Base-by-base conservation (phyloP, 345 rosid genomes). In the Melaleuca quinquenervia region DNA sequence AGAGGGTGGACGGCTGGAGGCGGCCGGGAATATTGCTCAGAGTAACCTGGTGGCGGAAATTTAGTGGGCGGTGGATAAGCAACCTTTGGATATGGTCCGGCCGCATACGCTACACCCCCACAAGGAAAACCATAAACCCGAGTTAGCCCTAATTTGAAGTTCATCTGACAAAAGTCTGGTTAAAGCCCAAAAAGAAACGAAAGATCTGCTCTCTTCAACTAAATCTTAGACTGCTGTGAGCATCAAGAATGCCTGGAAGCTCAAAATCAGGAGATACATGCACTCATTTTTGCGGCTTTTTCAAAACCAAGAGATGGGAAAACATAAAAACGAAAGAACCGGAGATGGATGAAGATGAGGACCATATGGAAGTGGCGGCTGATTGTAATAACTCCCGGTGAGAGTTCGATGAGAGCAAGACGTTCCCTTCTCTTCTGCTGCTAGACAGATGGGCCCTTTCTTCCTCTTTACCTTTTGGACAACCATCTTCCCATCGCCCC, bases 341-440 rank as follows among this genome's bases (percentile, higher is more conserved):
- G 14, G 0, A 54, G 22, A 55, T 1, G 27, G 24, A 55, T 9
- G 60, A 55, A 22, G 27, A 22, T 11, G 1, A 55, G 60, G 21
- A 18, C 2, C 24, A 12, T 12, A 55, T 22, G 60, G 60, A 22
- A 12, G 60, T 12, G 6, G 60, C n/a, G 60, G n/a, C 5, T n/a
- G n/a, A 55, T 8, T 22, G 13, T 55, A 55, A 10, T 9, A 55
- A 55, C n/a, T 55, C 11, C 8, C 41, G 41, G 41, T 41, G 41
- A 41, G 41, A 41, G 41, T 41, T 22, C 60, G 60, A 54, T 26
- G 60, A 55, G 60, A 53, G 13, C 7, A 3, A 24, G 27, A 24
- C 11, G n/a, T 22, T 0, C n/a, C 1, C 24, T 21, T 21, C 8
- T 0, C n/a, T 11, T 26, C n/a, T 5, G 27, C 24, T 55, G 0